phyloP scores from a whole-genome alignment of 345 rosid genomes.

The Cardamine chenopodiifolia region DNA sequence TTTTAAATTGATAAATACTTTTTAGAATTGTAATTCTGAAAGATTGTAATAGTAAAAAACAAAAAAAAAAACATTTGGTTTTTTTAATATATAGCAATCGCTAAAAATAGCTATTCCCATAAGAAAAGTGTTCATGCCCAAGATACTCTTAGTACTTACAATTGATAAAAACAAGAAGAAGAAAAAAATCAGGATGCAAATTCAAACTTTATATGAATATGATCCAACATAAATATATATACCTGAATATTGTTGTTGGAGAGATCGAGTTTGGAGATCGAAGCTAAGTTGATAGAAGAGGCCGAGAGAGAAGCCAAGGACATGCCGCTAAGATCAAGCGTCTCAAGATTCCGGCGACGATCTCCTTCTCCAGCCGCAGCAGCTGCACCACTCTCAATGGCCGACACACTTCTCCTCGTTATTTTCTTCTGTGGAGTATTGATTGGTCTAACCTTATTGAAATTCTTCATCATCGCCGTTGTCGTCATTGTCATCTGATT shows the following conservation, averaged over 20 bases:
- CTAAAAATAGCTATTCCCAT: neutral
- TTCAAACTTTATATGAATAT: neutral
- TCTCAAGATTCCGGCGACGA: conserved; percentile 42
- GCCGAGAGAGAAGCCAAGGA: conserved; percentile 60
- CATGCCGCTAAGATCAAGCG: conserved; percentile 70
- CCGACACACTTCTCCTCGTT: conserved; percentile 26
- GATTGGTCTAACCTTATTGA: conserved; percentile 14
- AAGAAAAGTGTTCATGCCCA: neutral
- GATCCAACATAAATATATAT: conserved; percentile 6
- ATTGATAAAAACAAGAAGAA: neutral
- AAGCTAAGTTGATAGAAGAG: conserved; percentile 60
- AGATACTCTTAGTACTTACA: neutral
- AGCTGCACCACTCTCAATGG: conserved; percentile 31
- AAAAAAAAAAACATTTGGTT: neutral
- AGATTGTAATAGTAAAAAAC: neutral
- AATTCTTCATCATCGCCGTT: conserved; percentile 36
- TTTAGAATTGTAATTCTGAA: neutral
- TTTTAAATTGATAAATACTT: neutral
- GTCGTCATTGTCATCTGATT: conserved; percentile 45
- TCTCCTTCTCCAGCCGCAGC: conserved; percentile 37
- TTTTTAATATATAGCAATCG: neutral
- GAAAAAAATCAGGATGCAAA: neutral
- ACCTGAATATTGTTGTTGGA: conserved; percentile 91
- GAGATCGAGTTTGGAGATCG: conserved; percentile 72
- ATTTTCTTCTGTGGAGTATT: conserved; percentile 31